Evolutionary conservation across 495 filamentous ascomycete species (phyloP), one percentile per base, ranked within the genome.

Genomic region (Penicillium goetzii): DNA sequence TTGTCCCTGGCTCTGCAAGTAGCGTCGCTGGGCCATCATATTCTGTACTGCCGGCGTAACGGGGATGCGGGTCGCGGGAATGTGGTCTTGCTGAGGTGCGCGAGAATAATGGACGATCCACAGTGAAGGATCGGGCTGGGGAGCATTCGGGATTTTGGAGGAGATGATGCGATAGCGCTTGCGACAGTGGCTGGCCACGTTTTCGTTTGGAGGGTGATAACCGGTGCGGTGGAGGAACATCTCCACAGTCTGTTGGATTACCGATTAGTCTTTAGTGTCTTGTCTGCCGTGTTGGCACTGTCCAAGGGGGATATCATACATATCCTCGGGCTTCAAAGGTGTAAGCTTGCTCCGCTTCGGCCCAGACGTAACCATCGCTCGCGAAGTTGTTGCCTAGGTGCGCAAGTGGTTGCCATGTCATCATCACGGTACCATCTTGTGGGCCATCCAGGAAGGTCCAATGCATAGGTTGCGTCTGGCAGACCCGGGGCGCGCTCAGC

Each of bases 71-170:
- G 82, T 83, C 28, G 83, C 80, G 1, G 90, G 89, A 40, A 92
- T 79, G 58, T 90, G 87, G 60, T 96, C 86, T 33, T 82, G 76
- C 34, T 83, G 88, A 12, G 96, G 90, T 26, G 89, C 81, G 53
- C 85, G 85, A 30, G 87, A 84, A 71, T 97, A 99, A 76, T 99
- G 95, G n/a, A 97, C 86, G 59, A 99, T 89, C 92, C 92, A 97
- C 34, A 97, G 80, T 19, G 88, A 88, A 7, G 90, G 88, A 74
- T 97, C 92, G 47, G 89, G 83, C 25, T 83, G 82, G 17, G 89
- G 85, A 15, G 84, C 82, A 50, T 83, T 84, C 11, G 85, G 84
- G 23, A 82, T 80, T 69, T 85, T 89, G 11, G 83, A 75, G 15
- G 86, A 86, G 41, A 87, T 78, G 32, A 99, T 85, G 54, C 93